Conservation (phyloP, 1,284 basidiomycete species). For the Trametes sp. region DNA sequence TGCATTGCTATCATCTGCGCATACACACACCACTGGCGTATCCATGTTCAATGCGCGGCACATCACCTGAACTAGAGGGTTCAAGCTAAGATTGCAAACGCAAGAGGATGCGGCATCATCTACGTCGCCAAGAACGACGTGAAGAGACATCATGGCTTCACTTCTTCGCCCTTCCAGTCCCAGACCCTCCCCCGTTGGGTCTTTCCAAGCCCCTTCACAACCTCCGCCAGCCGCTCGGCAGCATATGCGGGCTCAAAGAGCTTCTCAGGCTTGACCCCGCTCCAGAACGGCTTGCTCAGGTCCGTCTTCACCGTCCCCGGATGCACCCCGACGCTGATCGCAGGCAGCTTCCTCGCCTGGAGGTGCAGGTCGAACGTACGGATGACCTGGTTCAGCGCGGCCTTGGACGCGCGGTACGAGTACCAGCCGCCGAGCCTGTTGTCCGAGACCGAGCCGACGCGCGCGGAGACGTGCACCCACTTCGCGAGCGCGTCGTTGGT, state of each 20-base stretch:
- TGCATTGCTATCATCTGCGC: not conserved
- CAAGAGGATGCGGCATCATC: too few species aligned
- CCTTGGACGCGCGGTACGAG: conserved; percentile 78
- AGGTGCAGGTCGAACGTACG: conserved; percentile 75
- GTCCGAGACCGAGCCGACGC: conserved; percentile 69
- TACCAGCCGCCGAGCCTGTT: conserved; percentile 76
- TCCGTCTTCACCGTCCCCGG: conserved; percentile 69
- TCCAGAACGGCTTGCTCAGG: conserved; percentile 58
- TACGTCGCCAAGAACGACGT: too few species aligned
- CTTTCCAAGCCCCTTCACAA: conserved; percentile 56
- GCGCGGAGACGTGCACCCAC: conserved; percentile 70
- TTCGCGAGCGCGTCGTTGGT: conserved; percentile 46
- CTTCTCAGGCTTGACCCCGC: conserved; percentile 49
- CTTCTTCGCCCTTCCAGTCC: conserved; percentile 73
- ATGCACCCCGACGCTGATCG: conserved; percentile 66
- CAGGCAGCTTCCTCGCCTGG: conserved; percentile 56
- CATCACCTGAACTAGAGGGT: not conserved
- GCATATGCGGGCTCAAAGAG: conserved; percentile 70
- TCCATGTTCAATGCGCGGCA: too few species aligned
- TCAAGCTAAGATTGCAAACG: too few species aligned
- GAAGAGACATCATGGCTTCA: conserved; percentile 31
- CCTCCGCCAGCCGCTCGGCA: conserved; percentile 61
- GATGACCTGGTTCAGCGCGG: conserved; percentile 78
- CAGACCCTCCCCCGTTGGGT: conserved; percentile 69
- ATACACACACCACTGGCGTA: too few species aligned